phyloP scores from a whole-genome alignment of 1,284 basidiomycete species.

The Gymnopus androsaceus region DNA sequence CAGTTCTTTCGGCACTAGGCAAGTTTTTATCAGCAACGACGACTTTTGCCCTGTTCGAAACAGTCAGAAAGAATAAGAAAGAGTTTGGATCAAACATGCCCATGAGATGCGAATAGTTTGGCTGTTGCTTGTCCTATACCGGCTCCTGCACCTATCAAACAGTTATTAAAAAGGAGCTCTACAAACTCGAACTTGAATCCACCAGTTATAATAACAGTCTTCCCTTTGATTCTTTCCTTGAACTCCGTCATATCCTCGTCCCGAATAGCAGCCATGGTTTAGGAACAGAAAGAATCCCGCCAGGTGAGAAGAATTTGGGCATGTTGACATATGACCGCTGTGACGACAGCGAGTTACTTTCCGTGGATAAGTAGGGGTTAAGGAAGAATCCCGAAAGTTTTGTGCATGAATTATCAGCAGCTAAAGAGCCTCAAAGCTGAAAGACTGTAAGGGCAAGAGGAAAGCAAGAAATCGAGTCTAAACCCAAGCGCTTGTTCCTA shows the following conservation, averaged over 20 bases:
- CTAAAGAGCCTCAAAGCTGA: no score
- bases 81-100: constrained; percentile 27
- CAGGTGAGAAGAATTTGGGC: neutral
- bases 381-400: no score
- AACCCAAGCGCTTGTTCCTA: no score
- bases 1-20: constrained; percentile 28
- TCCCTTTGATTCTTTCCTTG: constrained; percentile 31
- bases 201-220: constrained; percentile 44
- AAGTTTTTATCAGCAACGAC: constrained; percentile 40
- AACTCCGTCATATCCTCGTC: constrained; percentile 32
- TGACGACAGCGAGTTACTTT: no score
- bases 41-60: constrained; percentile 35
- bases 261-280: constrained; percentile 25
- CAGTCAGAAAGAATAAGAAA: neutral
- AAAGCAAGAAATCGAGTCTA: no score
- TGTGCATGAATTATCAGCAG: no score
- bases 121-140: constrained; percentile 38
- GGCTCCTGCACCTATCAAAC: constrained; percentile 33
- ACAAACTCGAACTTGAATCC: neutral
- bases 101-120: constrained; percentile 30
- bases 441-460: no score
- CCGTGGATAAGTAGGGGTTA: no score
- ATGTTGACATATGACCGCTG: no score
- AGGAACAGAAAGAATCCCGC: neutral
- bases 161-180: neutral